Evolutionary conservation across 257 asterid genomes (phyloP).

Genomic region (Solanum dulcamara): DNA sequence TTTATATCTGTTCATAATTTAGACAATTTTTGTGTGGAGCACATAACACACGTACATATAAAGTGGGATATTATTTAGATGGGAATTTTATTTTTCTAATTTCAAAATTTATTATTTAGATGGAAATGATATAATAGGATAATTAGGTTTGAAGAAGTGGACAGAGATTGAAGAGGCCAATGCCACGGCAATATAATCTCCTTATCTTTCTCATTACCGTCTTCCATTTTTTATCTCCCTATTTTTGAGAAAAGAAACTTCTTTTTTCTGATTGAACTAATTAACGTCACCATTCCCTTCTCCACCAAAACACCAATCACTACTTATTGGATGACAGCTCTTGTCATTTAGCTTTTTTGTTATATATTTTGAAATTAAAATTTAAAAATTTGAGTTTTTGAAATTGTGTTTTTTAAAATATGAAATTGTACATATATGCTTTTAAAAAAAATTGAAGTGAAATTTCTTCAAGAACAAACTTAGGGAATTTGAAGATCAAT

Average conservation of each 20-base stretch:
- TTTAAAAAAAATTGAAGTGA: not conserved
- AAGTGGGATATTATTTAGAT: not conserved
- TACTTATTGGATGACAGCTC: not conserved
- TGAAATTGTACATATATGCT: too few species aligned
- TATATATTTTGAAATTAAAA: not conserved
- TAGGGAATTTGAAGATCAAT: not conserved
- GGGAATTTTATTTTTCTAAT: not conserved
- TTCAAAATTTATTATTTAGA: not conserved
- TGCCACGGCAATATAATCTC: constrained; percentile 16
- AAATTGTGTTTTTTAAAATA: too few species aligned
- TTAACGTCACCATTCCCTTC: not conserved
- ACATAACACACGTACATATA: not conserved
- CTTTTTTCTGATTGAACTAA: not conserved
- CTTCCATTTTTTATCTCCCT: not conserved
- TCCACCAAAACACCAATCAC: not conserved
- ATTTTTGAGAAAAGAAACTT: not conserved
- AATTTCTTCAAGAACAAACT: too few species aligned
- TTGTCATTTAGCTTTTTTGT: not conserved
- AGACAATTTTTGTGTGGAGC: not conserved
- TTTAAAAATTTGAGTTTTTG: too few species aligned
- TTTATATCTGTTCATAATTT: not conserved
- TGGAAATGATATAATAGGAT: not conserved
- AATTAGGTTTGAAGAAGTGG: constrained; percentile 6
- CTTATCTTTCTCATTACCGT: constrained; percentile 13
- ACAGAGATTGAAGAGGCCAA: constrained; percentile 20